Conservation (phyloP, 2,329 filamentous ascomycete genomes). For the Grosmannia penicillata region DNA sequence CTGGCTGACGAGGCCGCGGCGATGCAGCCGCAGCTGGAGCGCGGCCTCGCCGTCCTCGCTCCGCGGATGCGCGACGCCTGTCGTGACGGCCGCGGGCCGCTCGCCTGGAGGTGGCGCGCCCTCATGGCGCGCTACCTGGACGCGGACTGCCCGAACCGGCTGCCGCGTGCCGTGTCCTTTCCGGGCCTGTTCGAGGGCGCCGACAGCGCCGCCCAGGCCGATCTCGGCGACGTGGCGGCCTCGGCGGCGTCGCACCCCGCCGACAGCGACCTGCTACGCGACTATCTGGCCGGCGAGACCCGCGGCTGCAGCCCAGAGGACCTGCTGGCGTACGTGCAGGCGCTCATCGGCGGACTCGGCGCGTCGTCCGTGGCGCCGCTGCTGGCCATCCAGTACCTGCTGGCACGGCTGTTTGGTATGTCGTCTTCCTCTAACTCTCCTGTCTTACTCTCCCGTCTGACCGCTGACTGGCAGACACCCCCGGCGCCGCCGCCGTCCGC, state of each 20-base stretch:
- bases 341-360: constrained; percentile 20
- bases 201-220: neutral
- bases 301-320: constrained; percentile 10
- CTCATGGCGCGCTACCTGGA: constrained; percentile 26
- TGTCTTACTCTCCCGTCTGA: neutral
- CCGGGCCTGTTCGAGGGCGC: constrained; percentile 7
- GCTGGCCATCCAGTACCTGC: constrained; percentile 27
- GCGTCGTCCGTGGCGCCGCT: constrained; percentile 23
- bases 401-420: constrained; percentile 24
- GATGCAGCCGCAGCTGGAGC: constrained; percentile 6
- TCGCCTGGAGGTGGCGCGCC: constrained; percentile 30
- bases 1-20: constrained; percentile 10
- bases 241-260: constrained; percentile 17
- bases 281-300: constrained; percentile 16
- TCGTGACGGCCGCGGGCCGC: constrained; percentile 9
- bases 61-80: constrained; percentile 9
- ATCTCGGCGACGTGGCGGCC: neutral
- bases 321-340: constrained; percentile 23
- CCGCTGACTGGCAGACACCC: neutral
- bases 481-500: neutral
- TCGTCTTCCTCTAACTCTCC: neutral
- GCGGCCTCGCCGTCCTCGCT: neutral
- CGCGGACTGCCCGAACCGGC: constrained; percentile 16
- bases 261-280: constrained; percentile 15
- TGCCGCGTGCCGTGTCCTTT: constrained; percentile 20